phyloP scores from a whole-genome alignment of 495 filamentous ascomycete genomes.

The Trichoderma orchidacearum region DNA sequence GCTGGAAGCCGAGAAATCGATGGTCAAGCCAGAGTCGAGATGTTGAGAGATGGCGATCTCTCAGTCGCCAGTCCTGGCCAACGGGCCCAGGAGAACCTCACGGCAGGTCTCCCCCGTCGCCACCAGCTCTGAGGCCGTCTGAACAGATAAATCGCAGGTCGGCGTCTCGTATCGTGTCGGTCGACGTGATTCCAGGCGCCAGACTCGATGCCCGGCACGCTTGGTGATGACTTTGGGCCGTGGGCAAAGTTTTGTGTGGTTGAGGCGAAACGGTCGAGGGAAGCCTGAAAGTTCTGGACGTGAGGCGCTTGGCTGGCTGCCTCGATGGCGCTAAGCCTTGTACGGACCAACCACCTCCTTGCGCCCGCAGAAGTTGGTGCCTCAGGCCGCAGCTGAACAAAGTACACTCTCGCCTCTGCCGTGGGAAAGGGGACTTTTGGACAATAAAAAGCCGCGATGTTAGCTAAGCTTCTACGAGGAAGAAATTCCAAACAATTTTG shows the following conservation, averaged over 20 bases:
- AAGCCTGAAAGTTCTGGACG: slow-evolving; percentile 2
- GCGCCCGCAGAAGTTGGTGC: neutral
- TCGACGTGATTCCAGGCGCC: slow-evolving; percentile 8
- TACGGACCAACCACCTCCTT: neutral
- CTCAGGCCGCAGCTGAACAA: neutral
- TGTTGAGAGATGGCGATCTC: neutral
- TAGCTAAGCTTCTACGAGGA: neutral
- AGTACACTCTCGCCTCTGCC: neutral
- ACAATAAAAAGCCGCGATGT: neutral
- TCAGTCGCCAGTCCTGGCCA: slow-evolving; percentile 2
- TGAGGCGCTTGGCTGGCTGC: neutral
- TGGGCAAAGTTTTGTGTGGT: slow-evolving; percentile 16
- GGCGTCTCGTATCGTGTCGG: slow-evolving; percentile 11
- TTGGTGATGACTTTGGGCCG: slow-evolving; percentile 16
- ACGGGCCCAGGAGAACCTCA: slow-evolving; percentile 6
- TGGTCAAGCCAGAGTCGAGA: neutral
- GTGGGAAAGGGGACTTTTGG: neutral
- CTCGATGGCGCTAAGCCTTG: neutral
- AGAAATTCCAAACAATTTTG: neutral
- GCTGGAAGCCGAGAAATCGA: neutral
- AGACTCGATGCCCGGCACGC: slow-evolving; percentile 21
- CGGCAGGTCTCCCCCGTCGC: slow-evolving; percentile 4
- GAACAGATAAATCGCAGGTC: slow-evolving; percentile 14
- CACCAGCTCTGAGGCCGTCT: neutral
- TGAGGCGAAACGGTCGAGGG: slow-evolving; percentile 11